Conservation (phyloP, 2,329 filamentous ascomycete species). For the Ceratocystis lukuohia region DNA sequence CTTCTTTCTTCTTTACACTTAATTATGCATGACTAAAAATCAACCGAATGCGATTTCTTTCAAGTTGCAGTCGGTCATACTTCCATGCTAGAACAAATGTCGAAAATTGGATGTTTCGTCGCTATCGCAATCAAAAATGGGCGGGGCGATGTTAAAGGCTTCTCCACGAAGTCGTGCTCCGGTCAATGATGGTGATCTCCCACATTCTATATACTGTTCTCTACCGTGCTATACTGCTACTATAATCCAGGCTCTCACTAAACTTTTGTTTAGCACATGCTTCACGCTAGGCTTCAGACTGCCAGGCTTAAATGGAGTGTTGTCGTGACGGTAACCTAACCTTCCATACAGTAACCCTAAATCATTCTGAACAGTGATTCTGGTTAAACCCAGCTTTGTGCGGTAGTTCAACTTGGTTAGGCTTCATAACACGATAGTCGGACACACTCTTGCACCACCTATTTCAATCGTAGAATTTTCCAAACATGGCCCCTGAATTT, state of each 20-base stretch:
- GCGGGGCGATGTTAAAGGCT: background rate
- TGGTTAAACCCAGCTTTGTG: too few species aligned
- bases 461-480: background rate
- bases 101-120: constrained; percentile 13
- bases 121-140: constrained; percentile 6
- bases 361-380: too few species aligned
- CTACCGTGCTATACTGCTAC: background rate
- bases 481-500: constrained; percentile 5
- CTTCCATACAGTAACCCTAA: too few species aligned
- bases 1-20: constrained; percentile 33
- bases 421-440: too few species aligned
- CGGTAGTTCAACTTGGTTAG: too few species aligned
- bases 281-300: too few species aligned
- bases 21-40: constrained; percentile 44
- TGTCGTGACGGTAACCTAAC: too few species aligned
- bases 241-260: too few species aligned
- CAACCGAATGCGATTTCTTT: constrained; percentile 39
- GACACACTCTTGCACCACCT: too few species aligned
- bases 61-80: constrained; percentile 45
- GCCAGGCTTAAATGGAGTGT: too few species aligned
- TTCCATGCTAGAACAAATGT: constrained; percentile 40
- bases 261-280: too few species aligned
- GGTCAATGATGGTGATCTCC: constrained; percentile 13
- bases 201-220: background rate
- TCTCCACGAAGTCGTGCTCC: background rate